phyloP scores from a whole-genome alignment of 164 flowering plant genomes.

The Vitis riparia region DNA sequence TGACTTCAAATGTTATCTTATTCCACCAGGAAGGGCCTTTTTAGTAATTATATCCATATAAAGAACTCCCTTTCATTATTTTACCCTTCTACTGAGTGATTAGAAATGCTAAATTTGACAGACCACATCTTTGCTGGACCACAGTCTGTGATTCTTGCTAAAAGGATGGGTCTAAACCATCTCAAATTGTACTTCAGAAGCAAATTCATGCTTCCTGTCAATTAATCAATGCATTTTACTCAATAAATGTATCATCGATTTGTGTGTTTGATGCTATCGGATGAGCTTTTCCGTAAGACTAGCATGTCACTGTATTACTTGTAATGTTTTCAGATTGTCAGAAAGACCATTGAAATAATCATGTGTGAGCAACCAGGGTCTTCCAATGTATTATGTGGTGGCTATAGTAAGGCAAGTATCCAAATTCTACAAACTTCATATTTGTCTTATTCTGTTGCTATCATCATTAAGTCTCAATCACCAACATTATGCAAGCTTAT shows the following conservation, averaged over 20 bases:
- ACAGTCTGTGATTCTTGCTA: too few species aligned
- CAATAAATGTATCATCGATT: neutral
- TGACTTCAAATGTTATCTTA: too few species aligned
- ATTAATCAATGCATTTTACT: neutral
- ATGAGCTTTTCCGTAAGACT: neutral
- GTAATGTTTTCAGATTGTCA: conserved; percentile 50
- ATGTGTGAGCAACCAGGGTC: conserved; percentile 18
- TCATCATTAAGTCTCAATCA: neutral
- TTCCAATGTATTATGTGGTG: conserved; percentile 49
- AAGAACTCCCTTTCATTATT: too few species aligned
- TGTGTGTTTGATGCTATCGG: neutral
- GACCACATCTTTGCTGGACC: too few species aligned
- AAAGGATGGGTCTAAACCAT: too few species aligned
- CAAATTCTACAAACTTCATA: neutral
- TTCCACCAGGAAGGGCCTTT: too few species aligned
- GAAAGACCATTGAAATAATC: conserved; percentile 44
- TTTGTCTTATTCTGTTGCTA: neutral
- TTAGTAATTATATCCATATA: too few species aligned
- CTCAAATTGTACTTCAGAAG: too few species aligned
- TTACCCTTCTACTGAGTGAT: too few species aligned
- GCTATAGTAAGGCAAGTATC: conserved; percentile 51
- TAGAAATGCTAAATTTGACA: too few species aligned
- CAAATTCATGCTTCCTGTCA: too few species aligned
- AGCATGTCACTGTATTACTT: too few species aligned
- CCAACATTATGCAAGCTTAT: neutral